Percentiles rank a stretch among this genome's conserved stretches.
Conservation (phyloP, 1,284 basidiomycete genomes). For the Rhizoctonia solani region DNA sequence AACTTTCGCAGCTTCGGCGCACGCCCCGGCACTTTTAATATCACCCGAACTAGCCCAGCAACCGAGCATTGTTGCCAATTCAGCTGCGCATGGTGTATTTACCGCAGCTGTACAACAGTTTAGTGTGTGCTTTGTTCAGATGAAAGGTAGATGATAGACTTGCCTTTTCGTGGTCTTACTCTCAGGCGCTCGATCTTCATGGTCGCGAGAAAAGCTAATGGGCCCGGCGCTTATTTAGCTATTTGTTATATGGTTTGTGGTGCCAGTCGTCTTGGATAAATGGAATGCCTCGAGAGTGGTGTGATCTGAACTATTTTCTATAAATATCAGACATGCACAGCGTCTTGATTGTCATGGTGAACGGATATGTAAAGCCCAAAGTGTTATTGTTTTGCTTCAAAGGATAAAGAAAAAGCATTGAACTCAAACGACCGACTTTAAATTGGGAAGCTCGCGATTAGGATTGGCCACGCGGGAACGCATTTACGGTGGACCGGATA, state of each 20-base stretch:
- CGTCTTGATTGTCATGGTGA: neutral
- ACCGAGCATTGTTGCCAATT: slow-evolving; percentile 81
- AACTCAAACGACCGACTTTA: neutral
- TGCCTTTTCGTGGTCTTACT: slow-evolving; percentile 77
- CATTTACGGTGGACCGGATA: too few species aligned
- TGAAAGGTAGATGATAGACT: slow-evolving; percentile 39
- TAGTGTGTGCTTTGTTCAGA: neutral
- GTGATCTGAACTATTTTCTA: too few species aligned
- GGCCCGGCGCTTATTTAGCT: slow-evolving; percentile 3
- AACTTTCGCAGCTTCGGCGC: slow-evolving; percentile 66
- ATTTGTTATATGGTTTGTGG: neutral
- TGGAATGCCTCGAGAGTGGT: too few species aligned
- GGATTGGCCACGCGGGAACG: too few species aligned
- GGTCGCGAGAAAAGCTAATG: slow-evolving; percentile 16
- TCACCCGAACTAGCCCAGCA: slow-evolving; percentile 90
- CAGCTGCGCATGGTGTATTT: slow-evolving; percentile 67
- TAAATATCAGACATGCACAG: too few species aligned
- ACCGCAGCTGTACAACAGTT: slow-evolving; percentile 22
- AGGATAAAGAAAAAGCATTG: too few species aligned
- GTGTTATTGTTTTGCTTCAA: neutral
- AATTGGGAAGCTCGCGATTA: too few species aligned
- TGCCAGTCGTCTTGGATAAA: neutral
- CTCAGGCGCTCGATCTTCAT: slow-evolving; percentile 80
- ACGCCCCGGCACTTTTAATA: slow-evolving; percentile 61
- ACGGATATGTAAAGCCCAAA: neutral